Evolutionary conservation across 176 grass and related monocot genomes (phyloP).

Genomic region (Paspalum vaginatum): DNA sequence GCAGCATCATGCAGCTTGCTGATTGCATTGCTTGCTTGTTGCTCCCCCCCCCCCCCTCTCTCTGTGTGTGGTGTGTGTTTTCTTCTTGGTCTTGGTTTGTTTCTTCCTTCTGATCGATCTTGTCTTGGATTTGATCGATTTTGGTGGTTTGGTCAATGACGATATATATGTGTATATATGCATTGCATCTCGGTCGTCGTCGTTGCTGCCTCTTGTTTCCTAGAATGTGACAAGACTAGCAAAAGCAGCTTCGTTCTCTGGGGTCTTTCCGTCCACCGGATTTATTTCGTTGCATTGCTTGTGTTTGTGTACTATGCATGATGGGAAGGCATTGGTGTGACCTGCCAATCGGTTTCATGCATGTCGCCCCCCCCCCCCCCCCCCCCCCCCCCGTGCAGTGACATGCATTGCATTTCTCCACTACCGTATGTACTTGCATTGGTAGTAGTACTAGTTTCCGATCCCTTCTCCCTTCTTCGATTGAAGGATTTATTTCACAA

Average conservation of each 20-base stretch:
- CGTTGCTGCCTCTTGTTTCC: conserved; percentile 33
- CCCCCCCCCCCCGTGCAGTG: too few species aligned
- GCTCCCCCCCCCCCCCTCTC: too few species aligned
- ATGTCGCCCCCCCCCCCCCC: conserved; percentile 37
- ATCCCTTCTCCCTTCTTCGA: background rate
- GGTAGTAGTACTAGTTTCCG: too few species aligned
- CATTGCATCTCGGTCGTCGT: background rate
- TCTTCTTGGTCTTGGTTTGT: too few species aligned
- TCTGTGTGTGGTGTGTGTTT: too few species aligned
- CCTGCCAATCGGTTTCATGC: conserved; percentile 30
- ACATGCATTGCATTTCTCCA: background rate
- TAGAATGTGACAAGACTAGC: conserved; percentile 27
- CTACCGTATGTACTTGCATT: too few species aligned
- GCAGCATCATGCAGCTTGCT: too few species aligned
- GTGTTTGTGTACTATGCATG: background rate
- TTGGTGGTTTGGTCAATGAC: background rate
- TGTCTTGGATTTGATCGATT: background rate
- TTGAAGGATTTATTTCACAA: background rate
- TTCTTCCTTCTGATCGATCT: too few species aligned
- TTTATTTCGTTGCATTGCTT: conserved; percentile 36
- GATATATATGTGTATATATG: background rate
- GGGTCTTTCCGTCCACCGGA: conserved; percentile 3
- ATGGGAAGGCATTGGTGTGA: conserved; percentile 42
- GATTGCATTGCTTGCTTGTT: too few species aligned
- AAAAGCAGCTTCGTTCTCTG: background rate